These are phyloP conservation scores for Urtica urens DNA, from an alignment of 306 rosid species.

Conservation along the genomic window DNA sequence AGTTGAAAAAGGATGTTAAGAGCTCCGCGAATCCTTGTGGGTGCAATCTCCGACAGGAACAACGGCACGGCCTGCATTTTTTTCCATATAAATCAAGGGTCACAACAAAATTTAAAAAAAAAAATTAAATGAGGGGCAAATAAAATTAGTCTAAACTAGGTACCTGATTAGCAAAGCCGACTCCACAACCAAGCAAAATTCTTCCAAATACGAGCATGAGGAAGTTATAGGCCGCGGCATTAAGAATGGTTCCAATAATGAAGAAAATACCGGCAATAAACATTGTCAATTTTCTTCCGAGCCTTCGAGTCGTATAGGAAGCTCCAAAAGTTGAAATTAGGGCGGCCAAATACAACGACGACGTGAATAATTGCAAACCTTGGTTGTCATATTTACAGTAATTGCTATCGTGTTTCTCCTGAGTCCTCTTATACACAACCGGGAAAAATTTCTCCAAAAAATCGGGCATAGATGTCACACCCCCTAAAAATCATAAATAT, in stretches of 20 bases:
- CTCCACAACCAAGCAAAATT: conserved; percentile 59
- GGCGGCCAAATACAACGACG: conserved; percentile 71
- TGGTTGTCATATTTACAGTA: conserved; percentile 78
- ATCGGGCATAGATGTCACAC: conserved; percentile 60
- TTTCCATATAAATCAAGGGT: too few species aligned
- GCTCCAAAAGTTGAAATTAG: conserved; percentile 50
- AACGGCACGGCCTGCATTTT: conserved; percentile 84
- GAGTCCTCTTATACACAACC: conserved; percentile 23
- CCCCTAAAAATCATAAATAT: conserved; percentile 27
- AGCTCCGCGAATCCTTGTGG: conserved; percentile 83
- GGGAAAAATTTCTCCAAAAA: conserved; percentile 60
- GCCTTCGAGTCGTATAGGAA: conserved; percentile 32
- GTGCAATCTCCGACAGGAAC: conserved; percentile 88
- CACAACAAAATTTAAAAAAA: neutral
- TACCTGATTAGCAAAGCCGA: conserved; percentile 90
- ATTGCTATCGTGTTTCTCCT: conserved; percentile 19
- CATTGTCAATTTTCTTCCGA: conserved; percentile 55
- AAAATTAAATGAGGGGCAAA: too few species aligned
- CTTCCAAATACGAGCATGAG: conserved; percentile 49
- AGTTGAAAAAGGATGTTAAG: conserved; percentile 77
- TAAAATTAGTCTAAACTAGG: neutral
- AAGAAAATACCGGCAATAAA: conserved; percentile 56
- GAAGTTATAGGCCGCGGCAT: conserved; percentile 29
- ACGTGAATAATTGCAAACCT: conserved; percentile 56
- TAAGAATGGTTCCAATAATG: conserved; percentile 40